These are phyloP conservation scores for Benincasa hispida DNA, from an alignment of 306 rosid species.

Conservation along the genomic window DNA sequence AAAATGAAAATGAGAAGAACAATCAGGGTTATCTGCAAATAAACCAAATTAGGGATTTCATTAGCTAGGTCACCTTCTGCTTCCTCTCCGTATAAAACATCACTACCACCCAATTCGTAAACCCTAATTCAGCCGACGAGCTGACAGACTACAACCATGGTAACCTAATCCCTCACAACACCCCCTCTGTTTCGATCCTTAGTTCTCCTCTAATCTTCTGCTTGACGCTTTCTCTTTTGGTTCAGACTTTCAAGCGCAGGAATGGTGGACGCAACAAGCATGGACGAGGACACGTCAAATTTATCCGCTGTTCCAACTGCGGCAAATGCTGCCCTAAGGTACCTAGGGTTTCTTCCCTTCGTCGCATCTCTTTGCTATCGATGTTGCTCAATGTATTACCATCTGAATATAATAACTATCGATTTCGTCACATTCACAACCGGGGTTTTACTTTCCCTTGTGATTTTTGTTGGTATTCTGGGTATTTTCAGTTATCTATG, in stretches of 20 bases:
- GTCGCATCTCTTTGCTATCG: too few relatives aligned
- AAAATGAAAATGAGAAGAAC: background rate
- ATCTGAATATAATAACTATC: too few relatives aligned
- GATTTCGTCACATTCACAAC: background rate
- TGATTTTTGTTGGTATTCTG: background rate
- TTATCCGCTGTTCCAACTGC: slow-evolving; percentile 85
- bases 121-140: slow-evolving; percentile 6
- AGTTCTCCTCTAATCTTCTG: background rate
- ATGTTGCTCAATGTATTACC: background rate
- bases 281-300: slow-evolving; percentile 90
- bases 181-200: background rate
- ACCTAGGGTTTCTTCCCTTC: background rate
- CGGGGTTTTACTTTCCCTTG: background rate
- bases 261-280: slow-evolving; percentile 97
- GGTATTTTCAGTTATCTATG: background rate
- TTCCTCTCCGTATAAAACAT: background rate
- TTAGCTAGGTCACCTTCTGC: background rate
- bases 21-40: background rate
- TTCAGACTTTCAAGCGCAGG: slow-evolving; percentile 90
- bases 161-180: background rate
- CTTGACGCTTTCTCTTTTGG: background rate
- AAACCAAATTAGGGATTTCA: background rate
- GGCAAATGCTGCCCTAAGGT: slow-evolving; percentile 99
- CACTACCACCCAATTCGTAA: background rate
- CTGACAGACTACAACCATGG: background rate